Base-by-base conservation (phyloP, 2,329 filamentous ascomycete species). In the Didymella glomerata region DNA sequence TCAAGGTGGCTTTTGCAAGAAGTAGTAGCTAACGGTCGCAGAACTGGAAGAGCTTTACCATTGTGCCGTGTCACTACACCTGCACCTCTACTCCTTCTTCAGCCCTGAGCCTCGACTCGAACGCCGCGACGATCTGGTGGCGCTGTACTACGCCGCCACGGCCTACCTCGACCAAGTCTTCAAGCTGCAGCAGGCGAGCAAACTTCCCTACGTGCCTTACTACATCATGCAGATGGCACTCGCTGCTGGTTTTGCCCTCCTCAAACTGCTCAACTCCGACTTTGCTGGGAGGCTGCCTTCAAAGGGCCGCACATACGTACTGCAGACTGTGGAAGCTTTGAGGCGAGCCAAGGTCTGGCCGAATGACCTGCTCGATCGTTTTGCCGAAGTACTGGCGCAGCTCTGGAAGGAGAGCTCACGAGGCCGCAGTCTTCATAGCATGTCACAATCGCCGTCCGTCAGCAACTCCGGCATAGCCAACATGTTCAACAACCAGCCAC, bases 141-240 rank as follows among this genome's bases (percentile, higher is more conserved):
- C 88, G 16, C 80, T 94, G 24, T 94, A 90, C 84, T 85, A 88
- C 60, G 88, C 90, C 4, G 87, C 90, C 3, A 86, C 85, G 40
- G 82, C 82, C 60, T 92, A 92, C 70, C 82, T 93, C 22, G 88
- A 91, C 50, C 74, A 76, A 10, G 78, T 80, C 1, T 80, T 83
- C 61, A 84, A 87, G 57, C 80, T 90, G 10, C 54, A 83, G 32
- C 70, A 76, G 51, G 82, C 85, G 8, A 82, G 83, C 48, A 83
- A 89, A 48, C 79, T 92, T 27, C 84, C 84, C 48, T 88, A 90
- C 68, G 85, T 87, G 25, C 89, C 86, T 64, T 92, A 90, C 73
- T 93, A 93, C 75, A 86, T 94, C 51, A 88, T 92, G 72, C 91
- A 94, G 76, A 93, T 94, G 89, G 86, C 93, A 56, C 86, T 93